Base-by-base conservation (phyloP, 1,284 basidiomycete genomes). In the Trichosporon coremiiforme region DNA sequence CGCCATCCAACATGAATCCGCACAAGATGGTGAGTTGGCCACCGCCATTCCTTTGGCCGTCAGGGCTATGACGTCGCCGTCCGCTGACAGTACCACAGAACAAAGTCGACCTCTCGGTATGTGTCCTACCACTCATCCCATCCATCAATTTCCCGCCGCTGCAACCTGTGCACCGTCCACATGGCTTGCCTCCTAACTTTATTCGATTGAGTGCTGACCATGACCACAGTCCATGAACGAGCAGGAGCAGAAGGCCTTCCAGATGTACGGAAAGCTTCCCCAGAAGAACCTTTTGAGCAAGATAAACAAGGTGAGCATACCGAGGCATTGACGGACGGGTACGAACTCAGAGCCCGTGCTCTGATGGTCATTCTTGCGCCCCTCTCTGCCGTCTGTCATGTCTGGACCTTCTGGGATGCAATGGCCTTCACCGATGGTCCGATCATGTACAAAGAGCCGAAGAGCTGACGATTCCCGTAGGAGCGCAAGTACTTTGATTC, bases 401-500 rank as follows among this genome's bases (percentile, higher is more conserved):
- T 45, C 41, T 45, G 41, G 41, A 45, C 33, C 17, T 45, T 45
- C 41, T 45, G 17, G 41, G 15, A 15, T 45, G 41, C 41, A 17
- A n/a, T n/a, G 25, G 8, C 41, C 29, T 20, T 53, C 22, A 20
- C 50, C 50, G 50, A 55, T 55, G 41, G 41, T 15, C 41, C 15
- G 41, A 45, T 8, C 17, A 45, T 55, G 20, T 22, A 15, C 22
- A 25, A 4, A 25, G 25, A 64, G 20, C n/a, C 55, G 25, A 31
- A 31, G 15, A 20, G 17, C 35, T 29, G 41, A 20, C 72, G 66
- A 71, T 55, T 47, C 66, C 72, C 68, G 29, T 78, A 97, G 93
- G 95, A 97, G 83, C 92, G 95, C 79, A 97, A 97, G 84, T 98
- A 94, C 86, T 98, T 98, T 83, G 95, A 98, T 85, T 98, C 95